Evolutionary conservation across 805 yeast genomes (phyloP), one percentile per base, ranked within the genome.

Genomic region (Sugiyamaella lignohabitans): DNA sequence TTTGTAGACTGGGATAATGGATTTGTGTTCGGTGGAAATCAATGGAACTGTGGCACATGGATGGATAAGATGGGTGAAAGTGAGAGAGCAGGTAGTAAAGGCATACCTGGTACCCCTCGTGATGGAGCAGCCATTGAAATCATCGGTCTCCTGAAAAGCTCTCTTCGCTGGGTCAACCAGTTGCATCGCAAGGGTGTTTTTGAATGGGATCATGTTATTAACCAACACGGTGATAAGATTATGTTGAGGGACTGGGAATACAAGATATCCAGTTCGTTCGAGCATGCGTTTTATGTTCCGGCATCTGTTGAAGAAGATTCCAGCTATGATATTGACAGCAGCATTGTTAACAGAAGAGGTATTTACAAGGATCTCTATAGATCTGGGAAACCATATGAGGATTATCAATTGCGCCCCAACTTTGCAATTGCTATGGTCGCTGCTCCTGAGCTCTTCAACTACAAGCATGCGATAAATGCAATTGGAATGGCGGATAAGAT

Each of bases 31-130:
- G 98, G 98, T 40, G 98, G 98, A 1, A 85, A 86, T 42, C 95
- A 85, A 64, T 78, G 68, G 63, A 91, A 91, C 62, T 91, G 98
- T 69, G 98, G 98, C 19, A 93, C 98, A 0, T 91, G 98, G 98
- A 91, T 89, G 96, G 98, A 91, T 67, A 91, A 91, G 68, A 91
- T 91, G 98, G 98, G 98, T 21, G 98, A 93, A 68, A 85, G 95
- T 59, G 79, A 65, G 30, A 72, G 67, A 47, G 96, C 98, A 0
- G 82, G 84, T 1, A 82, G 79, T 49, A 84, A 82, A 56, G 98
- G 98, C n/a, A 71, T 78, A 30, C 98, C 98, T 1, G 98, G 98
- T 1, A 91, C 98, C 0, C 98, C 98, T 20, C 77, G 98, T 61
- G 96, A 89, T 65, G 98, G 98, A 32, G 96, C 97, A 1, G 96